Conservation (phyloP, 768 basidiomycete genomes). For the Leucosporidium creatinivorum region DNA sequence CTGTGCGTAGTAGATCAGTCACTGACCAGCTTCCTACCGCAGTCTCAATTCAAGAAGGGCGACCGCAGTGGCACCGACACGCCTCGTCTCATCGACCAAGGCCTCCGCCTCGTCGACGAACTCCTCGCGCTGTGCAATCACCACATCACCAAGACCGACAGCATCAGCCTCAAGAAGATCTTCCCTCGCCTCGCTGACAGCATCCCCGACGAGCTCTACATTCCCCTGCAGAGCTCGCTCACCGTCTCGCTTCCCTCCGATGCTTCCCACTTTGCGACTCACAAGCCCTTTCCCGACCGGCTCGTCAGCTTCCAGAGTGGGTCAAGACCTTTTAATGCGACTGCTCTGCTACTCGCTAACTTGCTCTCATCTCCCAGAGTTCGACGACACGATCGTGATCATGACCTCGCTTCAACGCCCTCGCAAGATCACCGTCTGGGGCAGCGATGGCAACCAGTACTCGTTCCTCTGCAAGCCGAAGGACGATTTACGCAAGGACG, state of each 20-base stretch:
- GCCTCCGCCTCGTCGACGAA: constrained; percentile 24
- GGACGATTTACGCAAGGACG: constrained; percentile 95
- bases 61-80: neutral
- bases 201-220: constrained; percentile 51
- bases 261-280: constrained; percentile 48
- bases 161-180: constrained; percentile 20
- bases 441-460: constrained; percentile 74
- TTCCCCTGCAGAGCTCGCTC: constrained; percentile 87
- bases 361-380: constrained; percentile 48
- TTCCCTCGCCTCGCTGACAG: constrained; percentile 19
- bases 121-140: constrained; percentile 29
- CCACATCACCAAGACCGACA: constrained; percentile 15
- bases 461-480: constrained; percentile 93
- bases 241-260: constrained; percentile 79
- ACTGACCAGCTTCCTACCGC: neutral
- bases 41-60: neutral
- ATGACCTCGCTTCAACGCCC: constrained; percentile 90
- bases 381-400: constrained; percentile 73
- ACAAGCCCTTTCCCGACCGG: constrained; percentile 72
- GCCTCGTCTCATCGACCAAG: constrained; percentile 18
- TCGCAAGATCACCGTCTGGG: constrained; percentile 76
- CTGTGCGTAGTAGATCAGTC: too few species aligned
- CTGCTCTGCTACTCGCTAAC: neutral
- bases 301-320: constrained; percentile 70
- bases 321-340: constrained; percentile 22